Evolutionary conservation across 2,329 filamentous ascomycete genomes (phyloP).

Genomic region (Diaporthe sp.): DNA sequence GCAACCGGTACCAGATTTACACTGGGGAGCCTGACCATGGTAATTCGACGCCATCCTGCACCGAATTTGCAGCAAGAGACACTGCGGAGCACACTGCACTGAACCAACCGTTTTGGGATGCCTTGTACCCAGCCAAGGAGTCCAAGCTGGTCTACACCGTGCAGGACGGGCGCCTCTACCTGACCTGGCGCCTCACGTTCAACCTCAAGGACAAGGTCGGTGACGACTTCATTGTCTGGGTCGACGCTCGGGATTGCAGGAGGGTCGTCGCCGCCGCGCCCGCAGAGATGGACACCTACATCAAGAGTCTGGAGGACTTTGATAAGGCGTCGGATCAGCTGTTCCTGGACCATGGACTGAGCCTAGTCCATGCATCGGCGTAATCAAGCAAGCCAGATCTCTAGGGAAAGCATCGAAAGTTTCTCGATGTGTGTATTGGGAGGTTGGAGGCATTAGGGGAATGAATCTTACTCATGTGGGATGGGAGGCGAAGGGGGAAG

Average conservation of each 20-base stretch:
- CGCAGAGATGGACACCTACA: neutral
- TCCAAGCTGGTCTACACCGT: neutral
- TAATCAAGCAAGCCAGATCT: neutral
- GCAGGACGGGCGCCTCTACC: neutral
- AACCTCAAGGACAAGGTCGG: neutral
- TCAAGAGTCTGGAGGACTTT: neutral
- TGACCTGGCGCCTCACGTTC: neutral
- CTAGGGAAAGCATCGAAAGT: neutral
- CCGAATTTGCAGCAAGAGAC: neutral
- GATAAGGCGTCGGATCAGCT: neutral
- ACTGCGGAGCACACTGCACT: neutral
- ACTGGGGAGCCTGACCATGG: neutral
- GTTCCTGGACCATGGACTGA: neutral
- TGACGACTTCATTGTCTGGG: neutral
- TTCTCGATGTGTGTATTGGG: neutral
- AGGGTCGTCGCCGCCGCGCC: neutral
- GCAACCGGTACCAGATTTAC: neutral
- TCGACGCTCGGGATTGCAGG: neutral
- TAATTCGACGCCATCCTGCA: neutral
- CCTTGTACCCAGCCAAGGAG: neutral
- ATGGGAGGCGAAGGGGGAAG: too few relatives aligned
- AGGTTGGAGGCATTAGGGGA: too few relatives aligned
- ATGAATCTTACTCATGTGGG: too few relatives aligned
- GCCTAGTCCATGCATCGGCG: rapidly evolving
- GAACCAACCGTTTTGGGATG: neutral